A percentile compares a stretch with the other conserved stretches of the same genome.
phyloP scores from a whole-genome alignment of 2,329 filamentous ascomycete species.

The Ophioceras dolichostomum region DNA sequence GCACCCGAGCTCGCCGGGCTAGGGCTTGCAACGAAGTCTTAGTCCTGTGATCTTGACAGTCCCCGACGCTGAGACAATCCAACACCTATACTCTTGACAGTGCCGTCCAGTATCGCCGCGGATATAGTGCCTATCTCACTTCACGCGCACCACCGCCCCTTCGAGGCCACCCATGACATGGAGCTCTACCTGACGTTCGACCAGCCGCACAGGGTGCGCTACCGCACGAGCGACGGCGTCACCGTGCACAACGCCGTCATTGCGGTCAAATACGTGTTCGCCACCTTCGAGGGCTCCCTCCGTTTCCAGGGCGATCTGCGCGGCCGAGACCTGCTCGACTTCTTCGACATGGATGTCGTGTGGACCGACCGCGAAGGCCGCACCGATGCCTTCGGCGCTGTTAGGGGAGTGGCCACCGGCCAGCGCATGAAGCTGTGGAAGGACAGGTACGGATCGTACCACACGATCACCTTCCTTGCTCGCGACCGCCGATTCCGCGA shows the following conservation, averaged over 20 bases:
- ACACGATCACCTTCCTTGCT: conserved; percentile 34
- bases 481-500: conserved; percentile 35
- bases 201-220: conserved; percentile 34
- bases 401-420: conserved; percentile 36
- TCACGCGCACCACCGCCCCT: conserved; percentile 36
- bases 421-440: conserved; percentile 40
- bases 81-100: too few relatives aligned
- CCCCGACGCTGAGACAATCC: too few relatives aligned
- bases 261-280: conserved; percentile 38
- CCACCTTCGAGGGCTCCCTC: conserved; percentile 30
- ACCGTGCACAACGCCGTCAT: conserved; percentile 35
- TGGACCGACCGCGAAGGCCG: conserved; percentile 37
- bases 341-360: conserved; percentile 38
- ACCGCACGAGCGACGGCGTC: conserved; percentile 31
- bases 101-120: conserved; percentile 29
- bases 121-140: conserved; percentile 35
- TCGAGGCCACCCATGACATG: conserved; percentile 34
- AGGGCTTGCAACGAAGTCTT: too few relatives aligned
- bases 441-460: conserved; percentile 32
- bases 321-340: conserved; percentile 33
- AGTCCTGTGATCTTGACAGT: too few relatives aligned
- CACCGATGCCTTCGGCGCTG: conserved; percentile 35
- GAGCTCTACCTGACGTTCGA: conserved; percentile 35
- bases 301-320: conserved; percentile 37
- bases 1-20: too few relatives aligned